phyloP scores from a whole-genome alignment of 345 rosid species.

The Raphanus sativus region DNA sequence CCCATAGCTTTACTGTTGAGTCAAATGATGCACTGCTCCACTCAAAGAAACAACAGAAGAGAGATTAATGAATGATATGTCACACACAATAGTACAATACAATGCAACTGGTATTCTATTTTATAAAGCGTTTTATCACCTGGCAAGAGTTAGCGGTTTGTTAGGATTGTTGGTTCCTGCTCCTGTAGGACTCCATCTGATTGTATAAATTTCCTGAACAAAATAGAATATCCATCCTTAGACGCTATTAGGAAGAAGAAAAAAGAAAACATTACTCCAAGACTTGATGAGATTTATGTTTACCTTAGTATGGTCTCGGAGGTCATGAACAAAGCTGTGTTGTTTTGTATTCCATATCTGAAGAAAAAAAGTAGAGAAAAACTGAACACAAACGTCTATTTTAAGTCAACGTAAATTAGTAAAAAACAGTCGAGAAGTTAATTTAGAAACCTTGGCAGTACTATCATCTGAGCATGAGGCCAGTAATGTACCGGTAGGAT shows the following conservation, averaged over 20 bases:
- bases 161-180: conserved; percentile 92
- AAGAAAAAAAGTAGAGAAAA: neutral
- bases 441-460: conserved; percentile 76
- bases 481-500: conserved; percentile 86
- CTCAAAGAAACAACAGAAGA: conserved; percentile 1
- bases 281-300: neutral
- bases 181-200: conserved; percentile 98
- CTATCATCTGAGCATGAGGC: conserved; percentile 99
- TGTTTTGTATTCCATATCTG: conserved; percentile 92
- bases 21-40: conserved; percentile 92
- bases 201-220: conserved; percentile 80
- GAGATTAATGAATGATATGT: neutral
- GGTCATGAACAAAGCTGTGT: conserved; percentile 74
- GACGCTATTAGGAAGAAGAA: neutral
- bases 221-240: neutral
- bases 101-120: neutral
- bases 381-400: neutral
- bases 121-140: conserved; percentile 43
- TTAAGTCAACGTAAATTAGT: neutral
- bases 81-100: neutral
- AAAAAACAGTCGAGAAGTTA: neutral
- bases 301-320: conserved; percentile 80
- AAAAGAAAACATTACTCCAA: neutral
- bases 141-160: conserved; percentile 80
- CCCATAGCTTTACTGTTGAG: conserved; percentile 97